Evolutionary conservation across 345 rosid genomes (phyloP).

Genomic region (Toxicodendron radicans): DNA sequence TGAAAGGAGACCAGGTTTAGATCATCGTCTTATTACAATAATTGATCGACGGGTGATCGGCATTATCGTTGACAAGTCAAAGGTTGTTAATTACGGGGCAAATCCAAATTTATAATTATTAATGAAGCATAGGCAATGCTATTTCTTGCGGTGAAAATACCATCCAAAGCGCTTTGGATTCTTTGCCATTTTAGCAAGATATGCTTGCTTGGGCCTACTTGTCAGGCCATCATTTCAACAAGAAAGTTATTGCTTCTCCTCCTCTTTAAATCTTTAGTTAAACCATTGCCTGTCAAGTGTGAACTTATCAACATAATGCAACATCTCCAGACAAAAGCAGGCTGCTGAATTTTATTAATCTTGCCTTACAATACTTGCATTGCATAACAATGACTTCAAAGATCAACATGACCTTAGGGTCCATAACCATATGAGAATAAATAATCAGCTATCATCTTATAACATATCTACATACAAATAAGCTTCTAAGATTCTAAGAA

Average conservation of each 20-base stretch:
- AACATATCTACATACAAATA: neutral
- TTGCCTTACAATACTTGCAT: neutral
- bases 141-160: slow-evolving; percentile 14
- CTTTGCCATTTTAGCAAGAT: slow-evolving; percentile 29
- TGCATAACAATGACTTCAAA: neutral
- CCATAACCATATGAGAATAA: neutral
- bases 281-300: neutral
- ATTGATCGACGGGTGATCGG: too few species aligned
- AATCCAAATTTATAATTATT: too few species aligned
- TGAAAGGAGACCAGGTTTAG: neutral
- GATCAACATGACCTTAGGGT: neutral
- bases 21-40: too few species aligned
- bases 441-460: slow-evolving; percentile 7
- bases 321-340: neutral
- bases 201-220: slow-evolving; percentile 15
- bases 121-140: neutral
- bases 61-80: too few species aligned
- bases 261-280: neutral
- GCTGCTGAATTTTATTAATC: neutral
- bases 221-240: neutral
- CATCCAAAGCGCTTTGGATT: slow-evolving; percentile 29
- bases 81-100: too few species aligned
- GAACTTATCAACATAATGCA: too few species aligned
- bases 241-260: neutral
- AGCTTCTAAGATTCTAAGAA: slow-evolving; percentile 15